Percentiles rank a stretch among this genome's conserved stretches.
phyloP scores from a whole-genome alignment of 129 eudicot species.

The Lactuca saligna region DNA sequence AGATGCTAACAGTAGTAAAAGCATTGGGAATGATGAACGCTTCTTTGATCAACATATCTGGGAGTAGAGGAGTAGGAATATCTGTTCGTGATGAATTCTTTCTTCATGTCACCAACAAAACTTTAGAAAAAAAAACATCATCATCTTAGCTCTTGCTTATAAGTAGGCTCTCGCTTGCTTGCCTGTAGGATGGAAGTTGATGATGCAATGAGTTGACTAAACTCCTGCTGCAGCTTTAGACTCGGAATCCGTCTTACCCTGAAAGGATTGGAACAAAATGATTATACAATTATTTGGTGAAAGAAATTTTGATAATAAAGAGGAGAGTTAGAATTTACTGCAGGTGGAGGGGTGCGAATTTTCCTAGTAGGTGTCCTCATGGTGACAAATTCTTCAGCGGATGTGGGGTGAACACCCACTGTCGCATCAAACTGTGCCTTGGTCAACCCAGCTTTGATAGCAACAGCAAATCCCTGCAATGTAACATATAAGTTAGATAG shows the following conservation, averaged over 20 bases:
- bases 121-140: too few species aligned
- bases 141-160: not conserved
- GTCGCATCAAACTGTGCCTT: slow-evolving; percentile 92
- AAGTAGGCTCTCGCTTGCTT: slow-evolving; percentile 6
- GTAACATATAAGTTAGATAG: not conserved
- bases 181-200: not conserved
- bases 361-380: slow-evolving; percentile 93
- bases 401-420: slow-evolving; percentile 89
- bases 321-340: slow-evolving; percentile 37
- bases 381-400: slow-evolving; percentile 98
- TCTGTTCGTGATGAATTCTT: not conserved
- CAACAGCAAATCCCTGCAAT: slow-evolving; percentile 91
- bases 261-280: slow-evolving; percentile 14
- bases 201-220: slow-evolving; percentile 25
- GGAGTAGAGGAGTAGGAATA: not conserved
- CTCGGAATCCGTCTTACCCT: slow-evolving; percentile 75
- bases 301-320: not conserved
- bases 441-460: slow-evolving; percentile 96
- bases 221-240: slow-evolving; percentile 81
- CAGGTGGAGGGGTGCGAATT: slow-evolving; percentile 58
- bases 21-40: slow-evolving; percentile 1
- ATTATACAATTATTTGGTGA: not conserved
- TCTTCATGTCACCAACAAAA: slow-evolving; percentile 12
- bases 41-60: slow-evolving; percentile 17
- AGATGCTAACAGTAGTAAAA: not conserved